Percentiles rank a stretch among this genome's conserved stretches.
Conservation (phyloP, 208 protist species). For the Zelonia costaricensis region DNA sequence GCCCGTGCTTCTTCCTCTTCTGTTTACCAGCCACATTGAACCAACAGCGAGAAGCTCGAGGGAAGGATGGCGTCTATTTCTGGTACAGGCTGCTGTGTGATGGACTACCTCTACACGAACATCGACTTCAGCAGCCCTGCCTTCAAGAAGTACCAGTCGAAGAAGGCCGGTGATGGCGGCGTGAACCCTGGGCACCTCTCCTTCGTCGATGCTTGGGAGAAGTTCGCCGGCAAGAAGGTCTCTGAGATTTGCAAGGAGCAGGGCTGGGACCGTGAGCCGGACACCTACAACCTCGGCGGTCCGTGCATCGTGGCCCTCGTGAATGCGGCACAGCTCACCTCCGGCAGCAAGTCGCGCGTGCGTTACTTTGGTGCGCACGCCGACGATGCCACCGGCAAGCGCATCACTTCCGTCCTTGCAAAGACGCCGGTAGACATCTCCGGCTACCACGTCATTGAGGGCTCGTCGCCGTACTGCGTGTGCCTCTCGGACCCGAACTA, state of each 20-base stretch:
- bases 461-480: constrained; percentile 13
- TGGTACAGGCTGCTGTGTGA: constrained; percentile 19
- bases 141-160: constrained; percentile 32
- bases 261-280: constrained; percentile 15
- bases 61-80: constrained; percentile 32
- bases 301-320: constrained; percentile 28
- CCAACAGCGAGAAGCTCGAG: background rate
- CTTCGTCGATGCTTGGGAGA: constrained; percentile 29
- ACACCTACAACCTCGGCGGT: constrained; percentile 25
- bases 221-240: constrained; percentile 24
- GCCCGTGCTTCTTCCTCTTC: background rate
- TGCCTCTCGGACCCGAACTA: constrained; percentile 30
- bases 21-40: no score
- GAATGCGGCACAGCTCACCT: constrained; percentile 23
- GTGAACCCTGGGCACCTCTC: constrained; percentile 22
- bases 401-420: constrained; percentile 16
- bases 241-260: constrained; percentile 26
- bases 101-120: constrained; percentile 37
- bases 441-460: constrained; percentile 2
- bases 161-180: constrained; percentile 15
- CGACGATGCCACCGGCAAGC: constrained; percentile 7
- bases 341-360: constrained; percentile 4
- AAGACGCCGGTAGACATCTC: constrained; percentile 24
- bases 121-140: constrained; percentile 30
- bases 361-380: constrained; percentile 22